Evolutionary conservation across 2,329 filamentous ascomycete species (phyloP), one percentile per base, ranked within the genome.

Genomic region (Penicillium sp.): DNA sequence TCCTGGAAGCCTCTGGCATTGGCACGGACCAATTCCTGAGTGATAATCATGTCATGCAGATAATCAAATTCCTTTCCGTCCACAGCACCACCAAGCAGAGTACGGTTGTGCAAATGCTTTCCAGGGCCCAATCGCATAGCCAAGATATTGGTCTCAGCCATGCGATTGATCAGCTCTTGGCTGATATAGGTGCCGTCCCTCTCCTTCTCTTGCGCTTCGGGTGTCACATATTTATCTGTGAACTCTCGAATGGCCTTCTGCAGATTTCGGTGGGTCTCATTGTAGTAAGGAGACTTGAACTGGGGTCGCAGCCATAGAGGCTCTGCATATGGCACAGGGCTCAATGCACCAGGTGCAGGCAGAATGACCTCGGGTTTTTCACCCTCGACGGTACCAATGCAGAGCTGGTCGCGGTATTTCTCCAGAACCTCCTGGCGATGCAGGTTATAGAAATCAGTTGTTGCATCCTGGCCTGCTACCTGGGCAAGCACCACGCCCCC

Each of bases 381-480:
- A 73, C 84, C 88, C 61, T 84, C 78, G 68, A 96, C 72, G 13
- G 84, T 89, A 67, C 91, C 91, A 64, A 96, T 82, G 73, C 84
- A 87, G 16, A 96, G 81, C 65, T 83, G 79, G 43, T 81, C 76
- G n/a, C 65, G 64, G 79, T 95, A 95, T 72, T 91, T 91, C 57
- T 85, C 78, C 10, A 96, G 81, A n/a, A 95, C 89, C 74, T 96
- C 91, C 64, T 96, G 90, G 26, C 91, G 81, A 76, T 96, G 91
- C 49, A 96, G 85, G 78, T 95, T 95, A 83, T 95, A 96, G 75
- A 95, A 96, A 53, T 87, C 88, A 34, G 81, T 77, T 2, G 91
- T 96, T 47, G 90, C 90, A 68, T 96, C 91, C 61, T 84, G 82
- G 58, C 91, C 91, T 29, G 89, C 91, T 44, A 93, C 84, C 74